Percentiles rank a stretch among this genome's conserved stretches.
phyloP scores from a whole-genome alignment of 1,284 basidiomycete species.

The Cutaneotrichosporon arboriforme region DNA sequence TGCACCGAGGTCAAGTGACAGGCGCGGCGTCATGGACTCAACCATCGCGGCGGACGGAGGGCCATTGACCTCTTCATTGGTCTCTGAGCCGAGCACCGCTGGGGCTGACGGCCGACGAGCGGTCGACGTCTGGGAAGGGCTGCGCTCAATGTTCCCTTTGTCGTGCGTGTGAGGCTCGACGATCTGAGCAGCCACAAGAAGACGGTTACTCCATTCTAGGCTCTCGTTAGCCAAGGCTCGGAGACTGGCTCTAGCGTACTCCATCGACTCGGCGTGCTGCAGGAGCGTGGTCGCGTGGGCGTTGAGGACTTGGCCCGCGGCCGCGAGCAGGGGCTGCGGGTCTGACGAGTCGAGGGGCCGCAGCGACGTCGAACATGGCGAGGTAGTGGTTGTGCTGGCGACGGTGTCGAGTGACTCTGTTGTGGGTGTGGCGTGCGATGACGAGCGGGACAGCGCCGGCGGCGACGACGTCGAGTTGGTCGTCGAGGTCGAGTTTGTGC shows the following conservation, averaged over 20 bases:
- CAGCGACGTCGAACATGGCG: constrained; percentile 6
- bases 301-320: constrained; percentile 34
- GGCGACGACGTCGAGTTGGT: background rate
- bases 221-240: constrained; percentile 26
- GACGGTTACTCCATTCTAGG: constrained; percentile 25
- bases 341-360: background rate
- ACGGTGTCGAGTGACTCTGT: background rate
- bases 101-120: too few species aligned
- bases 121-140: too few species aligned
- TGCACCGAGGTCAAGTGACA: too few species aligned
- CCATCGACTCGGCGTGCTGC: constrained; percentile 23
- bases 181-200: background rate
- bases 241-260: constrained; percentile 22
- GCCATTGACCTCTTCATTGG: too few species aligned
- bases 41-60: too few species aligned
- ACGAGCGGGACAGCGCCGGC: constrained; percentile 11
- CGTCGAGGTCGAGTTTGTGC: background rate
- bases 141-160: too few species aligned
- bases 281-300: constrained; percentile 29
- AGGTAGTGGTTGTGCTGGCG: constrained; percentile 6
- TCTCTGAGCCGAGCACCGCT: too few species aligned
- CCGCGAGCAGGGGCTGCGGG: constrained; percentile 18
- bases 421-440: constrained; percentile 7
- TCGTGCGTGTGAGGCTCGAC: background rate
- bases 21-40: too few species aligned